Evolutionary conservation across 2,329 filamentous ascomycete species (phyloP), one percentile per base, ranked within the genome.

Genomic region (Diaporthe batatas): DNA sequence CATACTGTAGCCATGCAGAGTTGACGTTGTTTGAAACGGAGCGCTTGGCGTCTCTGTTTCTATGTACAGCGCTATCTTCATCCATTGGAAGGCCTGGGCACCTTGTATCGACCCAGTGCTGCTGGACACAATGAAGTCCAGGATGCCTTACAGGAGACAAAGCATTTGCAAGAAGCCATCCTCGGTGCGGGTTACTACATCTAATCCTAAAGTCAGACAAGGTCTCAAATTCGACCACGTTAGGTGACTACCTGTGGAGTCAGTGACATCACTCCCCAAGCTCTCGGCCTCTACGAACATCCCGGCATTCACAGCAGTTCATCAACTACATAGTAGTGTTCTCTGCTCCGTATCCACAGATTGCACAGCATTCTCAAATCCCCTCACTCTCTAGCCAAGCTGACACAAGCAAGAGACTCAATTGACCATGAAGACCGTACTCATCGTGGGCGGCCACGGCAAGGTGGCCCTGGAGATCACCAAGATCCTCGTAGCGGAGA

Each of bases 391-490:
- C 11, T n/a, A 25, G 16, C 12, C 2, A 2, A 18, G 21, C 25
- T 18, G 4, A n/a, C 18, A 36, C 12, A 51, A 36, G 16, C 4
- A 29, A 6, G 23, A 23, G 3, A 8, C 2, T 39, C 36, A 12
- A 39, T 21, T 59, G 11, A 72, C 47, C 14, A 74, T 74, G 72
- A 70, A 57, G 14, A 49, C 51, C 1, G 64, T 54, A 34, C 70
- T 74, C 47, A 69, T 74, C 47, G 70, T 74, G 54, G 72, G 72
- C 2, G 72, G 72, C 64, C 72, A 74, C 55, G 72, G 72, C 11
- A 72, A 69, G 32, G 70, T 74, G 32, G 72, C 72, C 32, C 57
- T 68, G 1, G 62, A 68, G n/a, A 68, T 74, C 59, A 74, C 72
- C 44, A 62, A 71, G 39, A 65, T 72, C 42, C 70, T 74, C 6